Base-by-base conservation (phyloP, 306 rosid genomes). In the Cicer chorassanicum region DNA sequence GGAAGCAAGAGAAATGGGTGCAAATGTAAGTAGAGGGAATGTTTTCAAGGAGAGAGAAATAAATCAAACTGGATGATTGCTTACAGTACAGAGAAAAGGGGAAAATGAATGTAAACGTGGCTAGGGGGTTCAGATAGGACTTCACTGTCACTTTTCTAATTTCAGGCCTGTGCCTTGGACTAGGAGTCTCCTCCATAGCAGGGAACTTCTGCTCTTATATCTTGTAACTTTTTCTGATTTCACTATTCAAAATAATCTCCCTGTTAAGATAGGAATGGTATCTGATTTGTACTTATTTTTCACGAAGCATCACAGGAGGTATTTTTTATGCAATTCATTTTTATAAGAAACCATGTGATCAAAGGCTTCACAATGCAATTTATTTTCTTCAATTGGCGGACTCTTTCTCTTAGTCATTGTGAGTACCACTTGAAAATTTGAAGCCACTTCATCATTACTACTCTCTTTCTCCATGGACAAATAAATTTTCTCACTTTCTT, bases 301-400 rank as follows among this genome's bases (percentile, higher is more conserved):
- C 14, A 74, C 24, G 9, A 38, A 74, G 62, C 12, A 74, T 3
- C 16, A 14, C 10, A 44, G 8, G 40, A 53, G 49, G 66, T 24
- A 40, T 38, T 64, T 49, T 49, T 18, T 19, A 48, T 65, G n/a
- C 13, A 40, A 40, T 4, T 65, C 36, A 13, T 65, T 75, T 64
- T 64, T 38, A 43, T 39, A 18, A 10, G 21, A 62, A 48, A 16
- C 13, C 61, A 61, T 34, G n/a, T 10, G 39, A 61, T 15, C 38
- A 60, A 60, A 45, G 70, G 60, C 46, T 46, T 16, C 48, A 61
- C 43, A 5, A 43, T 34, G 44, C 43, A 72, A 19, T 41, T 19
- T 72, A 40, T 43, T 44, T 74, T 62, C 54, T 16, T 49, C 61
- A 16, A 50, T 51, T 63, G 13, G 36, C 61, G 2, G 34, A 34